phyloP scores from a whole-genome alignment of 116 monocot species.

The Posidonia oceanica region DNA sequence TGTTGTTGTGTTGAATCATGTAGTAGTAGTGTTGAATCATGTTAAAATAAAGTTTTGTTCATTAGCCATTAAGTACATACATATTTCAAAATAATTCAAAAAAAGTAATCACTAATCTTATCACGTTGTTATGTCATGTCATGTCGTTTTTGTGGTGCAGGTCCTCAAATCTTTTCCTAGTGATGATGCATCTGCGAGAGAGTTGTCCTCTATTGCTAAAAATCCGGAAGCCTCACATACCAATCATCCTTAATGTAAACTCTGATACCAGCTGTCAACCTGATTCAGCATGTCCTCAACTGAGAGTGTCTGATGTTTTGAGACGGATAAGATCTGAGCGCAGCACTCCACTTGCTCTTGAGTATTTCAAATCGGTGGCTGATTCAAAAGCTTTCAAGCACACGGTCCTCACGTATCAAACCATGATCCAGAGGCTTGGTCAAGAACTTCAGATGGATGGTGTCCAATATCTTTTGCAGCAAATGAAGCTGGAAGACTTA shows the following conservation, averaged over 20 bases:
- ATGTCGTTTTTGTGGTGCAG: too few relatives aligned
- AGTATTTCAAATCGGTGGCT: conserved; percentile 45
- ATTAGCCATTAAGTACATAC: too few relatives aligned
- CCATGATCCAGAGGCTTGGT: conserved; percentile 45
- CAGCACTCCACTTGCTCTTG: conserved; percentile 20
- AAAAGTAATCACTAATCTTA: too few relatives aligned
- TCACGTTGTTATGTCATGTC: too few relatives aligned
- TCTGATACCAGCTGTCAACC: conserved; percentile 6
- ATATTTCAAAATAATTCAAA: too few relatives aligned
- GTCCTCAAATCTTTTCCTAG: background rate
- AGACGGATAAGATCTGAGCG: conserved; percentile 16
- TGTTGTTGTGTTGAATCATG: too few relatives aligned
- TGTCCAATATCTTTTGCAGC: conserved; percentile 53
- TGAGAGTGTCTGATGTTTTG: conserved; percentile 43
- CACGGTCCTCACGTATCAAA: conserved; percentile 44
- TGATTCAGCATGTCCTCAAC: background rate
- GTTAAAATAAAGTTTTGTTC: too few relatives aligned
- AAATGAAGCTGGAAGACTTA: conserved; percentile 59
- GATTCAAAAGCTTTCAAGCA: conserved; percentile 34
- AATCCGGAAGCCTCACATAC: conserved; percentile 12
- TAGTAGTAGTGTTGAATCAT: too few relatives aligned
- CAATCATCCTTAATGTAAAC: conserved; percentile 21
- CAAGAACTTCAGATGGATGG: conserved; percentile 29
- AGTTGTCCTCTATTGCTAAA: conserved; percentile 28
- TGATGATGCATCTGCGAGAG: conserved; percentile 45